Base-by-base conservation (phyloP, 2,329 filamentous ascomycete species). In the Neodidymelliopsis sp. region DNA sequence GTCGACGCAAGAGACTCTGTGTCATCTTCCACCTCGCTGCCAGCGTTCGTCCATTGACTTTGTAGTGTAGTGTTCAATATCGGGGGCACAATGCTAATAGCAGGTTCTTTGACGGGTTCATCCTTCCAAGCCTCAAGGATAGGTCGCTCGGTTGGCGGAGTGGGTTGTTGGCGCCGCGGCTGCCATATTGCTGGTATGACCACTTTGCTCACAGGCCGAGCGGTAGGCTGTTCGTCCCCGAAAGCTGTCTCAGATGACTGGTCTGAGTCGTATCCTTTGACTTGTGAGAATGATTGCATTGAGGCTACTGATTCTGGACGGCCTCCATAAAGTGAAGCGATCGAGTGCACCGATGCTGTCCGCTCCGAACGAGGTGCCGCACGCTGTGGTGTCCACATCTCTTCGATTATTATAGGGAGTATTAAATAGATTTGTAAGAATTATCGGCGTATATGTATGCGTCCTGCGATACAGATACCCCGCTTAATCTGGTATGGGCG, bases 361-460 rank as follows among this genome's bases (percentile, higher is more conserved):
- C 63, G 67, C 51, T 62, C 59, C 28, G 60, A 49, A 53, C 62
- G 56, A 18, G 64, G 51, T 28, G 59, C 56, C 34, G 57, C 44
- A 25, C 70, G 65, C 36, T 54, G 62, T 40, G 67, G 57, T 25
- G 60, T 64, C 70, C 70, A 72, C 70, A 72, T 72, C 49, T 62
- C 30, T 33, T 18, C 4, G 25, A 19, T n/a, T n/a, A n/a, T n/a
- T n/a, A n/a, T 1, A 8, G 6, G 3, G 6, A 19, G 6, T 51
- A 18, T 27, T 27, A 7, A 30, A 7, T 28, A 15, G n/a, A 24
- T 8, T 15, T 15, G n/a, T 19, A 13, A 4, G 12, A 4, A 2
- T 39, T 27, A 6, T n/a, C 6, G 10, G 18, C 16, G 13, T 49
- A 33, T 25, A 10, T 23, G 7, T 12, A 4, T 30, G 8, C 29